Evolutionary conservation across 2,329 filamentous ascomycete species (phyloP).

Genomic region (Nothophaeocryptopus gaeumannii): DNA sequence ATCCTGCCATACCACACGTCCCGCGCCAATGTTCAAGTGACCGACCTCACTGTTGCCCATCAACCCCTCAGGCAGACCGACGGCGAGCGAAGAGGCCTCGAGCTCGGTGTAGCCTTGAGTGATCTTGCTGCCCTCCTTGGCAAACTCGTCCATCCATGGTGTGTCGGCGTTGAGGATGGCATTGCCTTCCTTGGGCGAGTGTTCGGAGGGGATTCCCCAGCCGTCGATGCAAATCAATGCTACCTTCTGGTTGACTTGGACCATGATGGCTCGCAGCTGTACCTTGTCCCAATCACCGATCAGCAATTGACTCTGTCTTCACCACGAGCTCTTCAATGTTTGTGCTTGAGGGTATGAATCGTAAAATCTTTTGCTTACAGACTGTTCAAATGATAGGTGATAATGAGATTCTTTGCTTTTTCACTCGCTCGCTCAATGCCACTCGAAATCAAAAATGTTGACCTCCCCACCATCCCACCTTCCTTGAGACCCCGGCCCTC

Average conservation of each 20-base stretch:
- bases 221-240: constrained; percentile 95
- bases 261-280: constrained; percentile 47
- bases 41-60: constrained; percentile 99
- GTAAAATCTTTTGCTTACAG: too few relatives aligned
- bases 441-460: constrained; percentile 6
- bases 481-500: not conserved
- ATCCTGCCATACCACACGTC: constrained; percentile 95
- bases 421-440: not conserved
- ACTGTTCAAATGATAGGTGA: not conserved
- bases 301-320: not conserved
- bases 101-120: constrained; percentile 85
- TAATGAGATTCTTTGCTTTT: not conserved
- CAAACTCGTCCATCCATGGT: constrained; percentile 89
- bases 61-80: constrained; percentile 90
- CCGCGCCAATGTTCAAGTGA: constrained; percentile 96
- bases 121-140: constrained; percentile 63
- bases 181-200: constrained; percentile 75
- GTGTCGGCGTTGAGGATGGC: constrained; percentile 92
- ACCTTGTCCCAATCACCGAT: not conserved
- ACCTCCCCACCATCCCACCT: constrained; percentile 5
- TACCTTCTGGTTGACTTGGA: constrained; percentile 65
- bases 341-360: too few relatives aligned
- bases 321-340: not conserved
- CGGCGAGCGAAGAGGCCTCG: constrained; percentile 91
- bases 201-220: constrained; percentile 82